Conservation (phyloP, 2,329 filamentous ascomycete genomes). For the Metarhizium anisopliae region DNA sequence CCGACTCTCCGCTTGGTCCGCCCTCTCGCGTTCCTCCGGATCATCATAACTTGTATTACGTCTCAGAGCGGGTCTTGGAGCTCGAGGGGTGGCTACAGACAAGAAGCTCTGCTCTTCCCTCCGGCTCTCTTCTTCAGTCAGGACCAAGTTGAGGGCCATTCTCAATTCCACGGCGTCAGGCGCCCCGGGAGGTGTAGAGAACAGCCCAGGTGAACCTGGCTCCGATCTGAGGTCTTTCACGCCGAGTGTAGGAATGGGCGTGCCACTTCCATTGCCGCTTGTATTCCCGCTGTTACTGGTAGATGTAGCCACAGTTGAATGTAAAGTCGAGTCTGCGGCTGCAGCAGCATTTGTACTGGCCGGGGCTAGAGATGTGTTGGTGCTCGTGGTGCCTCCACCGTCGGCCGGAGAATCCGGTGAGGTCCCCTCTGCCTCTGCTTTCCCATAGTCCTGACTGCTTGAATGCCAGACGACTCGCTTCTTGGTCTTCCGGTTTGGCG, state of each 20-base stretch:
- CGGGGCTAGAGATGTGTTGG: slow-evolving; percentile 8
- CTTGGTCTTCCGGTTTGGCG: slow-evolving; percentile 27
- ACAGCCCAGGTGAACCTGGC: slow-evolving; percentile 11
- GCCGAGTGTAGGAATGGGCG: background rate
- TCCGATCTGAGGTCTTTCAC: background rate
- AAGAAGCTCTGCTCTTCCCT: slow-evolving; percentile 8
- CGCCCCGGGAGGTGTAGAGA: slow-evolving; percentile 20
- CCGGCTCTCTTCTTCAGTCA: slow-evolving; percentile 22
- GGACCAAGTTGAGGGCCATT: slow-evolving; percentile 28
- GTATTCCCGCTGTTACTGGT: background rate
- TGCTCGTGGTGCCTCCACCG: slow-evolving; percentile 11
- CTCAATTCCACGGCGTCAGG: slow-evolving; percentile 30
- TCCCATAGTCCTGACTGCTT: slow-evolving; percentile 15
- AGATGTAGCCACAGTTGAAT: background rate
- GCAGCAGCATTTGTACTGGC: background rate
- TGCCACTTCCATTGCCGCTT: background rate
- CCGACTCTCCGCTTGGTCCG: slow-evolving; percentile 28
- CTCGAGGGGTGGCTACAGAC: slow-evolving; percentile 7
- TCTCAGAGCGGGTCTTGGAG: slow-evolving; percentile 29
- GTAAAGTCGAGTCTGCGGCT: background rate
- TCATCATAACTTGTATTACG: slow-evolving; percentile 35
- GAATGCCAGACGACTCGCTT: slow-evolving; percentile 31
- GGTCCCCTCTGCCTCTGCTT: slow-evolving; percentile 8
- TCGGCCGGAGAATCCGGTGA: slow-evolving; percentile 3
- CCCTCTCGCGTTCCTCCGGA: slow-evolving; percentile 29